phyloP scores from a whole-genome alignment of 2,329 filamentous ascomycete species.

The Bipolaris bicolor region DNA sequence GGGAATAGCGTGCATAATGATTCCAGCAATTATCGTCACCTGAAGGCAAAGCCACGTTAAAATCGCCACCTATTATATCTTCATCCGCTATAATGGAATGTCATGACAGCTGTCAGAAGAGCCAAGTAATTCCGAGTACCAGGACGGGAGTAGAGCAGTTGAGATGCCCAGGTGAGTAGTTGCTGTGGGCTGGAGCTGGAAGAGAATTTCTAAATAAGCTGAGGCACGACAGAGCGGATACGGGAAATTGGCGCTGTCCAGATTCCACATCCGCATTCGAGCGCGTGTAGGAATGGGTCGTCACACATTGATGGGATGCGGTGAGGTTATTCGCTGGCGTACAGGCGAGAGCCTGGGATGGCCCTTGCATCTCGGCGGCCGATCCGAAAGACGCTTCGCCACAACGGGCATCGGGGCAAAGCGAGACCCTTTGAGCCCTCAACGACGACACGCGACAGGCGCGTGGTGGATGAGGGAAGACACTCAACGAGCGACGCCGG shows the following conservation, averaged over 20 bases:
- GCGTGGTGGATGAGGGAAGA: slow-evolving; percentile 17
- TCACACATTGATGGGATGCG: slow-evolving; percentile 24
- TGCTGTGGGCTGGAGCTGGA: slow-evolving; percentile 3
- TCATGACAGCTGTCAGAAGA: slow-evolving; percentile 14
- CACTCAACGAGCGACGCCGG: slow-evolving; percentile 1
- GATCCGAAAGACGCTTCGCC: slow-evolving; percentile 26
- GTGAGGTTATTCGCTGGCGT: slow-evolving; percentile 30
- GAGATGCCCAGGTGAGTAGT: slow-evolving; percentile 3
- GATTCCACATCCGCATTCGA: slow-evolving; percentile 21
- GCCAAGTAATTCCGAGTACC: slow-evolving; percentile 19
- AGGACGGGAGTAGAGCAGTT: slow-evolving; percentile 21
- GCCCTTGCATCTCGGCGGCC: slow-evolving; percentile 21
- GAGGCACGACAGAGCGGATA: slow-evolving; percentile 24
- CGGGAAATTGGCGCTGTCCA: slow-evolving; percentile 17
- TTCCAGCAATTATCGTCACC: slow-evolving; percentile 7
- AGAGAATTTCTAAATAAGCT: slow-evolving; percentile 14
- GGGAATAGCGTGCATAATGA: slow-evolving; percentile 8
- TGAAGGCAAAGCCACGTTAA: slow-evolving; percentile 8
- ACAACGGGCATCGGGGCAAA: slow-evolving; percentile 21
- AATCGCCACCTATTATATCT: slow-evolving; percentile 17
- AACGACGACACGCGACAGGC: slow-evolving; percentile 31
- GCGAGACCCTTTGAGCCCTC: slow-evolving; percentile 10
- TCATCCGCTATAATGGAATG: slow-evolving; percentile 10
- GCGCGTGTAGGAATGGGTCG: slow-evolving; percentile 16
- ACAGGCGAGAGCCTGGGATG: slow-evolving; percentile 18